A percentile compares a stretch with the other conserved stretches of the same genome.
Evolutionary conservation across 2,329 filamentous ascomycete species (phyloP).

Genomic region (Neonectria ditissima): DNA sequence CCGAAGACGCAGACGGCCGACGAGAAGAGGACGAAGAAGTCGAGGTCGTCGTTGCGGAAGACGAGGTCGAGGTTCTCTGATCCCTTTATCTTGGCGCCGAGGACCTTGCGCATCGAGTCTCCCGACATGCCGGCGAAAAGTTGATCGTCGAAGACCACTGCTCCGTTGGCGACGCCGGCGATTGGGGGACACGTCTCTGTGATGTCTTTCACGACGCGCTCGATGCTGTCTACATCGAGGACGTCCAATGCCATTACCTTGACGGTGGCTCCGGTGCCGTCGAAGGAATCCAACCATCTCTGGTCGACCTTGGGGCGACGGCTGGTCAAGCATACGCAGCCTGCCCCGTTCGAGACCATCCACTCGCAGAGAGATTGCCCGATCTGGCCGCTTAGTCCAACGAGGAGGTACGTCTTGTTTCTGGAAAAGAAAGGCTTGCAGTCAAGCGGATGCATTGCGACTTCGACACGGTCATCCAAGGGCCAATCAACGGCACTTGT

Average conservation of each 20-base stretch:
- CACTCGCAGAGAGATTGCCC: conserved; percentile 9
- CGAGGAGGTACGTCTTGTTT: conserved; percentile 14
- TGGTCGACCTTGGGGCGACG: conserved; percentile 9
- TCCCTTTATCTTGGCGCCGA: conserved; percentile 19
- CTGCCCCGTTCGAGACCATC: conserved; percentile 14
- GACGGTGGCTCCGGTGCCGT: neutral
- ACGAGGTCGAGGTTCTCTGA: conserved; percentile 17
- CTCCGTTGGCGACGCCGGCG: conserved; percentile 21
- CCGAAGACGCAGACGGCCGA: conserved; percentile 11
- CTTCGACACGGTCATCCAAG: no score
- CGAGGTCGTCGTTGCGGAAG: conserved; percentile 4
- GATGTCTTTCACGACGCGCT: no score
- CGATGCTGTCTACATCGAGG: no score
- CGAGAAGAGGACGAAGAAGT: conserved; percentile 29
- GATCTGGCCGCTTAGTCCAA: conserved; percentile 11
- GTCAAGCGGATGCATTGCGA: no score
- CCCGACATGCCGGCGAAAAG: conserved; percentile 9
- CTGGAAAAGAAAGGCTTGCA: neutral
- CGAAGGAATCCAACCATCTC: neutral
- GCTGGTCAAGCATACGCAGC: conserved; percentile 1
- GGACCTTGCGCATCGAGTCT: conserved; percentile 1
- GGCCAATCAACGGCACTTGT: no score
- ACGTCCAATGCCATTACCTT: neutral
- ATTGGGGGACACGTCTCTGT: conserved; percentile 4
- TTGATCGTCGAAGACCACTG: conserved; percentile 15